These are phyloP conservation scores for Euclidium syriacum DNA, from an alignment of 345 rosid species.

Conservation along the genomic window DNA sequence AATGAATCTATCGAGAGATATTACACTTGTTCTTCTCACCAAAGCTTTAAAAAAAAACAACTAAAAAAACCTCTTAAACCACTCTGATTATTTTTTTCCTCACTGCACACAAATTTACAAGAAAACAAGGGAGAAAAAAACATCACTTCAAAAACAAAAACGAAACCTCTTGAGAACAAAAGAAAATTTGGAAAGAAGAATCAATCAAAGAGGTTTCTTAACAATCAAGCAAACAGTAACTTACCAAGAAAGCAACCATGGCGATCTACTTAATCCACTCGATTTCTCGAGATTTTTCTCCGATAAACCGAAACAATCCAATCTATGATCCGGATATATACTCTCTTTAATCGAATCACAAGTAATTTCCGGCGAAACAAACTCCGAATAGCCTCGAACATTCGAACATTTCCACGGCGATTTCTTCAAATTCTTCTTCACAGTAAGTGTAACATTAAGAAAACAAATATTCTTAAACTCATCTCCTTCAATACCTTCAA, in stretches of 20 bases:
- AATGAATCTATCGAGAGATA: conserved; percentile 8
- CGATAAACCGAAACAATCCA: conserved; percentile 59
- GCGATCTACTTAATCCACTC: conserved; percentile 35
- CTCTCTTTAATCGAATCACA: conserved; percentile 57
- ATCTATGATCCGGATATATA: conserved; percentile 53
- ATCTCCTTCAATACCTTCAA: conserved; percentile 84
- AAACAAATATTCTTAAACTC: conserved; percentile 67
- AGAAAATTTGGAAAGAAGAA: conserved; percentile 10
- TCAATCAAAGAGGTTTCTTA: conserved; percentile 31
- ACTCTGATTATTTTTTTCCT: conserved; percentile 50
- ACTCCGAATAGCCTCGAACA: conserved; percentile 69
- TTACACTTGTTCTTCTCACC: conserved; percentile 29
- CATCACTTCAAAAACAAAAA: conserved; percentile 19
- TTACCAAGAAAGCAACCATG: conserved; percentile 64
- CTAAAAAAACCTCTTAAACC: conserved; percentile 27
- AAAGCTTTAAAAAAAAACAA: conserved; percentile 13
- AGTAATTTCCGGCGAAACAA: conserved; percentile 57
- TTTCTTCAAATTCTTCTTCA: conserved; percentile 27
- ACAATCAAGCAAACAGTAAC: conserved; percentile 27
- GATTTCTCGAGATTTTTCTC: conserved; percentile 36
- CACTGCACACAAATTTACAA: conserved; percentile 73
- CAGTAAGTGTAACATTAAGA: conserved; percentile 48
- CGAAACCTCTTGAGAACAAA: not conserved
- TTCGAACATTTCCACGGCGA: conserved; percentile 78
- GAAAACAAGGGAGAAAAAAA: conserved; percentile 34